Percentiles rank a stretch among this genome's conserved stretches.
phyloP scores from a whole-genome alignment of 2,329 filamentous ascomycete species.

The Trichoderma oligosporum region DNA sequence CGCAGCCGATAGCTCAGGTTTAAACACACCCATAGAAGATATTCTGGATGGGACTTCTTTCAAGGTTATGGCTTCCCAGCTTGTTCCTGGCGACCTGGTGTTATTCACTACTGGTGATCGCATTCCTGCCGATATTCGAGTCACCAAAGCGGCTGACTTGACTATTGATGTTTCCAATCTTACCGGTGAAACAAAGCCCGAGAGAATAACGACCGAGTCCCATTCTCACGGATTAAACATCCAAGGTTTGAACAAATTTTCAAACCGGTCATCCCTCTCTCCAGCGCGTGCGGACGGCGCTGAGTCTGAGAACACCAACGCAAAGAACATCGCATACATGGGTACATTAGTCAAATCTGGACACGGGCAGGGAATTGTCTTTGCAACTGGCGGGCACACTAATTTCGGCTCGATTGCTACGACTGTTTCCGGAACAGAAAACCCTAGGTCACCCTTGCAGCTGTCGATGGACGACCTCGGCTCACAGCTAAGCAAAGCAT shows the following conservation, averaged over 20 bases:
- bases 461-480: conserved; percentile 97
- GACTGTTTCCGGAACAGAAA: conserved; percentile 91
- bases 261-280: conserved; percentile 41
- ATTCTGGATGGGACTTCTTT: conserved; percentile 68
- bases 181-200: conserved; percentile 93
- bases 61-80: conserved; percentile 79
- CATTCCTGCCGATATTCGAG: conserved; percentile 92
- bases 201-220: conserved; percentile 69
- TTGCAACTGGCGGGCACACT: conserved; percentile 87
- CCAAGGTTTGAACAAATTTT: conserved; percentile 30
- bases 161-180: conserved; percentile 96
- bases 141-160: conserved; percentile 83
- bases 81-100: conserved; percentile 90
- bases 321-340: conserved; percentile 96
- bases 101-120: conserved; percentile 94
- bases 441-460: conserved; percentile 88
- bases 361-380: conserved; percentile 94
- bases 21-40: conserved; percentile 58
- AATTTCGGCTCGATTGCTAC: conserved; percentile 96
- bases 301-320: conserved; percentile 56
- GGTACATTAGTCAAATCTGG: conserved; percentile 93
- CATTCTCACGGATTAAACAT: conserved; percentile 32
- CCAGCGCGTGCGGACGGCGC: conserved; percentile 50
- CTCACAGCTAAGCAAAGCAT: conserved; percentile 93
- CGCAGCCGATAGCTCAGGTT: conserved; percentile 40